phyloP scores from a whole-genome alignment of 805 yeast genomes.

The Scheffersomyces stipitis region DNA sequence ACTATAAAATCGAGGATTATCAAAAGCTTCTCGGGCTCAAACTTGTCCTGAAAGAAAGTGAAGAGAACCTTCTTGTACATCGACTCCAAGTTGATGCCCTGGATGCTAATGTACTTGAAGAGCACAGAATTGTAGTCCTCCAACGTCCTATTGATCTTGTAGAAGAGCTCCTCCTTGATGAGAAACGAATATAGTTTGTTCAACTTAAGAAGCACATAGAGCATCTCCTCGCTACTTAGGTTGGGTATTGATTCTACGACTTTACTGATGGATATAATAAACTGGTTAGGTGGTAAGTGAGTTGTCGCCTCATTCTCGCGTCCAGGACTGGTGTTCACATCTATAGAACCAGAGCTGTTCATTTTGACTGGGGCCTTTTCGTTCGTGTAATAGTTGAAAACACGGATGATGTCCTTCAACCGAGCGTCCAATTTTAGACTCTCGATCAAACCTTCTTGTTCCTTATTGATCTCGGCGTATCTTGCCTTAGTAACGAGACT shows the following conservation, averaged over 20 bases:
- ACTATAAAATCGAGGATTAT: constrained; percentile 34
- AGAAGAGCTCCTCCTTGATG: constrained; percentile 34
- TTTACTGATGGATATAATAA: constrained; percentile 20
- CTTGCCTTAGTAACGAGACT: constrained; percentile 25
- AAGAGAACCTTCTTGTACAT: constrained; percentile 19
- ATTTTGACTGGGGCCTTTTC: constrained; percentile 12
- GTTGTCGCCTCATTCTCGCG: constrained; percentile 5
- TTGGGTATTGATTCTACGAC: constrained; percentile 18
- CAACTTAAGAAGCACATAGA: constrained; percentile 35
- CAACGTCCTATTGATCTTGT: constrained; percentile 34
- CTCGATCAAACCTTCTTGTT: constrained; percentile 15
- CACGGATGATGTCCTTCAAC: constrained; percentile 25
- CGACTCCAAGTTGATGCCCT: constrained; percentile 31
- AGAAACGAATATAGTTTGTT: constrained; percentile 24
- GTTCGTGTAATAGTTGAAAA: constrained; percentile 30
- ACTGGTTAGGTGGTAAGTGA: constrained; percentile 17
- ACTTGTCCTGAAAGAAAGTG: constrained; percentile 16
- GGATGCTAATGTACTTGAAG: constrained; percentile 33
- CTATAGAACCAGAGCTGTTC: constrained; percentile 2
- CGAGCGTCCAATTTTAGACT: constrained; percentile 14
- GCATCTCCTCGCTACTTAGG: constrained; percentile 24
- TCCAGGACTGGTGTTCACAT: constrained; percentile 1
- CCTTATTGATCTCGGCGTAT: constrained; percentile 5
- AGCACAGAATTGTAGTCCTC: constrained; percentile 30
- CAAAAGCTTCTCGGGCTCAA: constrained; percentile 2